Evolutionary conservation across 1,284 basidiomycete species (phyloP), one percentile per base, ranked within the genome.

Genomic region (Anthracocystis setariae): DNA sequence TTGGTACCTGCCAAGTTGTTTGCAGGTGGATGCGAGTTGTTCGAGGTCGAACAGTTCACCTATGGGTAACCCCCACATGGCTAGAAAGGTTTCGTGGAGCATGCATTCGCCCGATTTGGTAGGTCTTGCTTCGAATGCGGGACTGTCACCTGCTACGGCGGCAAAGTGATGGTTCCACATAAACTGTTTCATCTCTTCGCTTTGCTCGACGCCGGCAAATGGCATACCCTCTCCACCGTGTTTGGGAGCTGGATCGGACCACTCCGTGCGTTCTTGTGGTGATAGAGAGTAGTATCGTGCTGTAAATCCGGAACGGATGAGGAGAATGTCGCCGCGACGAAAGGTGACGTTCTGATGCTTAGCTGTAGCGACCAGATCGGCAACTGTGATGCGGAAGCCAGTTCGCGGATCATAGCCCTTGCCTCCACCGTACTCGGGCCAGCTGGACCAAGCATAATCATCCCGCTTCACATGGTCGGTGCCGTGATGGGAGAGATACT

Each of bases 91-190:
- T 29, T 78, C 76, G 53, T 78, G 77, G 4, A 79, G 51, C 47
- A 61, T 68, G 23, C 54, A 29, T 8, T 57, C 50, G 18, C 71
- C 70, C 1, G 46, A n/a, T n/a, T 47, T 63, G 0, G 58, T 54
- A 2, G 77, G 77, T 87, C 89, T 90, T 32, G 87, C 82, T 88
- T 90, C 90, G 47, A 91, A 82, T 3, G 89, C 84, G n/a, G 90
- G 90, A 71, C 89, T 88, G 82, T 91, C 90, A 24, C 89, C 89
- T 3, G 89, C 90, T 38, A 90, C 80, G 3, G 90, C 89, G 0
- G 90, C 88, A 78, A 91, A 90, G 78, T 91, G 90, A 76, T 90
- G 89, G 82, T 91, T 86, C 90, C 90, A 90, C 59, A 66, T 78
- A 78, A 54, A 72, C 24, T 59, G 68, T 49, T 56, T 56, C 46